Evolutionary conservation across 345 rosid genomes (phyloP), one percentile per base, ranked within the genome.

Genomic region (Linum trigynum): DNA sequence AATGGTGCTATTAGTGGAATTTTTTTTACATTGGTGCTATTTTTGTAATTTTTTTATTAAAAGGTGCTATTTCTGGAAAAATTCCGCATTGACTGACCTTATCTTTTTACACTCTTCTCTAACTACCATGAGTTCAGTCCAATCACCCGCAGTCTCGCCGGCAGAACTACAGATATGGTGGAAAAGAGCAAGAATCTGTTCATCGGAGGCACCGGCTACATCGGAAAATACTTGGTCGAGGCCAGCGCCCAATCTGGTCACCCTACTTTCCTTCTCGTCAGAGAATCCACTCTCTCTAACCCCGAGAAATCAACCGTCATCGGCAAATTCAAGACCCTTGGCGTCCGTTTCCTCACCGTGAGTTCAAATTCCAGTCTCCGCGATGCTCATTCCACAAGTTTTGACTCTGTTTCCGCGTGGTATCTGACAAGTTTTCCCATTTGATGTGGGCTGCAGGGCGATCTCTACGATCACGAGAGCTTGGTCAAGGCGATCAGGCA

Each of bases 161-260:
- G 32, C 32, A 23, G 32, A 23, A 23, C 32, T 23, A 23, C 32
- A 23, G 32, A 23, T 23, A 73, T 67, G 80, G 72, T 50, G 75
- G 9, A 63, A 79, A 86, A 77, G 75, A 85, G 86, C 84, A 87
- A 55, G 32, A 23, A 23, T 39, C 69, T 90, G 75, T 76, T 90
- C 57, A 79, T 90, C 32, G 97, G 90, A 65, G 95, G 81, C 68
- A 84, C 92, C 0, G 97, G 95, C 67, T 75, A 82, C 64, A 65
- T 87, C 66, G 95, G 97, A 4, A 65, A 76, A 57, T 78, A 78
- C 48, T 72, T 87, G 65, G 88, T 90, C 40, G 71, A 68, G 65
- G 79, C 72, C 68, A 81, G 86, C 72, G 75, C 85, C 43, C 62
- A 74, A 59, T 80, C 69, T 61, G 70, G 63, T 10, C 91, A 86